A percentile compares a stretch with the other conserved stretches of the same genome.
Conservation (phyloP, 768 basidiomycete genomes). For the Mycena polygramma region DNA sequence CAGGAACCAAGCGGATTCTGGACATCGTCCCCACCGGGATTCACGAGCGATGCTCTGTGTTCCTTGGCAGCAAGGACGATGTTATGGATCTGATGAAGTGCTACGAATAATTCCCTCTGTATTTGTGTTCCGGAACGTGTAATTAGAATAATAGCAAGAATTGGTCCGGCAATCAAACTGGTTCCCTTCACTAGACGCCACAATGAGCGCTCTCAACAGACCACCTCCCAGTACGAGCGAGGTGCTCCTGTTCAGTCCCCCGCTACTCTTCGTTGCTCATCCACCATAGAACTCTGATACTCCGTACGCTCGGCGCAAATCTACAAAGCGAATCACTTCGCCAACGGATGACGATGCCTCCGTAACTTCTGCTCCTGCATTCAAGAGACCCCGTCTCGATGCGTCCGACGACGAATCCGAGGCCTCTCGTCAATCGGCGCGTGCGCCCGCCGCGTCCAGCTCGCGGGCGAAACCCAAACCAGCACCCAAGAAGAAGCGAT, state of each 20-base stretch:
- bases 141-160: too few relatives aligned
- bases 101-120: background rate
- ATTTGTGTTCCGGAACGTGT: too few relatives aligned
- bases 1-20: slow-evolving; percentile 92
- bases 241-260: slow-evolving; percentile 25
- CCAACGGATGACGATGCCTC: slow-evolving; percentile 48
- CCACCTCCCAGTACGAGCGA: slow-evolving; percentile 23
- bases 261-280: slow-evolving; percentile 24
- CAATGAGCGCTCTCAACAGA: slow-evolving; percentile 15
- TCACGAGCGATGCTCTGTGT: slow-evolving; percentile 94
- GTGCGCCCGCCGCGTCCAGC: slow-evolving; percentile 6
- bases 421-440: slow-evolving; percentile 14
- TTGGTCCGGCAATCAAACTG: background rate
- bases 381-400: slow-evolving; percentile 32
- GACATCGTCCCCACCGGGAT: slow-evolving; percentile 89
- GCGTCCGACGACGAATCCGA: slow-evolving; percentile 24
- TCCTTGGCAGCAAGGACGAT: slow-evolving; percentile 94
- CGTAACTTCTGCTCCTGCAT: slow-evolving; percentile 32
- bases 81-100: slow-evolving; percentile 53
- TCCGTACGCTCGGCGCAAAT: slow-evolving; percentile 36
- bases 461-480: slow-evolving; percentile 24
- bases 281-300: slow-evolving; percentile 33
- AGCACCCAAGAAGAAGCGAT: slow-evolving; percentile 12
- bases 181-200: background rate
- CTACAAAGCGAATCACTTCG: slow-evolving; percentile 44